Conservation (phyloP, 225 moss, liverwort and hornwort genomes). For the Pseudisothecium myosuroides region DNA sequence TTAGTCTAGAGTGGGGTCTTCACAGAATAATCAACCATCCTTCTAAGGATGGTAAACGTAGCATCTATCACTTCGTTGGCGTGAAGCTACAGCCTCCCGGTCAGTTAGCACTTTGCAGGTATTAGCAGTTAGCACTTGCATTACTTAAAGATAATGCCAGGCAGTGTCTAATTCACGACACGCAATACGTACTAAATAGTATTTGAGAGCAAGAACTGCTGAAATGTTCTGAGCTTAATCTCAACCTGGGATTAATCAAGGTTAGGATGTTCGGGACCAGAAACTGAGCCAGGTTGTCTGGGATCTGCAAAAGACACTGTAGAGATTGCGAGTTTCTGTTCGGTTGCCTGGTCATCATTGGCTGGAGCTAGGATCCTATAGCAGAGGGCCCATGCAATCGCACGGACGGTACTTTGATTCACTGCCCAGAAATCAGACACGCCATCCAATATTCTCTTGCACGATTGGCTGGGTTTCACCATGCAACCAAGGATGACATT, state of each 20-base stretch:
- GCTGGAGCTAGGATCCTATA: not conserved
- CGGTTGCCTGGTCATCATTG: not conserved
- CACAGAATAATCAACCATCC: not conserved
- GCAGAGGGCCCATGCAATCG: not conserved
- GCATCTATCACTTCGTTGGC: not conserved
- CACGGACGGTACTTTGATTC: conserved; percentile 13
- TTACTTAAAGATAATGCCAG: not conserved
- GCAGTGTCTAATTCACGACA: not conserved
- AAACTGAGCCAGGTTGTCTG: not conserved
- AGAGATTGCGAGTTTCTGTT: not conserved
- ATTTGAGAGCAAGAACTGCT: not conserved
- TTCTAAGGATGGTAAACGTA: not conserved
- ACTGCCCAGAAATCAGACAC: conserved; percentile 5
- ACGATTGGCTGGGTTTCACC: not conserved
- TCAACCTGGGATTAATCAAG: not conserved
- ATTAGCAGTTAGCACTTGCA: not conserved
- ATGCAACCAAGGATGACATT: not conserved
- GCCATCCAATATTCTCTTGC: not conserved
- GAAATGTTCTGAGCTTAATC: not conserved
- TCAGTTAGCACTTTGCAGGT: not conserved
- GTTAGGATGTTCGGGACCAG: not conserved
- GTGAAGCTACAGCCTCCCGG: not conserved
- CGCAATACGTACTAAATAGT: not conserved
- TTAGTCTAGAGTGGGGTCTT: not conserved
- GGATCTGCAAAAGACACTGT: not conserved